phyloP scores from a whole-genome alignment of 139 green algal genomes.

The Chlamydomonas asymmetrica region DNA sequence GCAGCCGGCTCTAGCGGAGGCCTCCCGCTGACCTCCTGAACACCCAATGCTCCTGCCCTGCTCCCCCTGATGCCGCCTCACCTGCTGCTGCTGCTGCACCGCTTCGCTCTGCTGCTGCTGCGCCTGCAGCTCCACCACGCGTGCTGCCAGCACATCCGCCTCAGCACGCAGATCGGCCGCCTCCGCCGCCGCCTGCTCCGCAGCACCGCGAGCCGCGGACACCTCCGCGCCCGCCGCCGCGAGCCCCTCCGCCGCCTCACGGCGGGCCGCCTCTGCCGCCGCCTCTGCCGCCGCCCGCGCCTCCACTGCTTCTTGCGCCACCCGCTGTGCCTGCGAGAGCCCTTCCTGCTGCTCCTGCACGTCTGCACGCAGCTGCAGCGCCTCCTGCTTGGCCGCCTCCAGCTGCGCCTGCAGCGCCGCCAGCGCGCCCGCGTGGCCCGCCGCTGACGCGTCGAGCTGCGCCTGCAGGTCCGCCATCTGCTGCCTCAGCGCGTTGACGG shows the following conservation, averaged over 20 bases:
- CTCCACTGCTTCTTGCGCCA: neutral
- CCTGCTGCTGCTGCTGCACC: no score
- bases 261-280: neutral
- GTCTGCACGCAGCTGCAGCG: no score
- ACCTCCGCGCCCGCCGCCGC: neutral
- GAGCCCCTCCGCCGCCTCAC: neutral
- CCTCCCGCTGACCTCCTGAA: no score
- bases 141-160: neutral
- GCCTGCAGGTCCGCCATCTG: slow-evolving; percentile 9
- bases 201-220: neutral
- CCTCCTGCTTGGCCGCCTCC: neutral
- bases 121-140: neutral
- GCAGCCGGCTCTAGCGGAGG: no score
- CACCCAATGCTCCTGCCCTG: neutral
- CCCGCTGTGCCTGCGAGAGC: neutral
- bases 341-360: neutral
- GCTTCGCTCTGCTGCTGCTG: neutral
- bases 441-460: neutral
- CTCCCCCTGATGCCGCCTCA: no score
- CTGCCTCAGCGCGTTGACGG: slow-evolving; percentile 4
- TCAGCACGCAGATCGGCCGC: neutral
- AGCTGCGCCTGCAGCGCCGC: neutral
- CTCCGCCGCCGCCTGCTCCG: neutral
- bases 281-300: neutral
- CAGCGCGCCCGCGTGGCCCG: neutral